Base-by-base conservation (phyloP, 106 monocot species). In the Gastrodia elata region DNA sequence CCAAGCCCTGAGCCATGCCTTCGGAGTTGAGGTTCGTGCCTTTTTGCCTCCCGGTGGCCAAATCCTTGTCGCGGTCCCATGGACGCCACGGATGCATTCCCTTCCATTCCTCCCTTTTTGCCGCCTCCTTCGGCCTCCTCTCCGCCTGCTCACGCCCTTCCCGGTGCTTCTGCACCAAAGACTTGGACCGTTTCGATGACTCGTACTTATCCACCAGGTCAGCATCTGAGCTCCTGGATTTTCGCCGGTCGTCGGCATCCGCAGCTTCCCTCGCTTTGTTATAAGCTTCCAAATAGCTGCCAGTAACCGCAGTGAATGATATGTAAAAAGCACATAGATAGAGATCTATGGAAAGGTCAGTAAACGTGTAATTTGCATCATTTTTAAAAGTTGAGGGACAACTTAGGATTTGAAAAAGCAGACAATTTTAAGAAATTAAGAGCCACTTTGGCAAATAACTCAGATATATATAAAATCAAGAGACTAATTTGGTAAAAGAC, bases 21-120 rank as follows among this genome's bases (percentile, higher is more conserved):
- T 82, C 81, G 1, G 88, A 56, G 74, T 98, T 87, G 0, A 98
- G 35, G 20, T 91, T 93, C n/a, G n/a, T n/a, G 20, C 86, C 92
- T 24, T 81, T 82, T 55, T 84, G 71, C 22, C 93, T 71, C 15
- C 93, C 93, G 2, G 85, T 91, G 2, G 81, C 44, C 75, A 98
- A 55, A 83, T 98, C 98, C 69, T 98, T 98, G 75, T 98, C 98
- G 1, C 98, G 88, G 40, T 95, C 94, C 94, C 94, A 95, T 0
- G 94, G 94, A 52, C 89, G 89, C 91, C 94, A 95, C 10, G 91
- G 91, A 77, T 95, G 94, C 35, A 77, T 75, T 27, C 91, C 94
- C 25, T 77, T 83, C 94, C 94, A 95, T 46, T 87, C 95, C 61
- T 83, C 91, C 71, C 84, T 82, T 61, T 82, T 79, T 8, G 25